phyloP scores from a whole-genome alignment of 2,329 filamentous ascomycete species.

The Colletotrichum godetiae region DNA sequence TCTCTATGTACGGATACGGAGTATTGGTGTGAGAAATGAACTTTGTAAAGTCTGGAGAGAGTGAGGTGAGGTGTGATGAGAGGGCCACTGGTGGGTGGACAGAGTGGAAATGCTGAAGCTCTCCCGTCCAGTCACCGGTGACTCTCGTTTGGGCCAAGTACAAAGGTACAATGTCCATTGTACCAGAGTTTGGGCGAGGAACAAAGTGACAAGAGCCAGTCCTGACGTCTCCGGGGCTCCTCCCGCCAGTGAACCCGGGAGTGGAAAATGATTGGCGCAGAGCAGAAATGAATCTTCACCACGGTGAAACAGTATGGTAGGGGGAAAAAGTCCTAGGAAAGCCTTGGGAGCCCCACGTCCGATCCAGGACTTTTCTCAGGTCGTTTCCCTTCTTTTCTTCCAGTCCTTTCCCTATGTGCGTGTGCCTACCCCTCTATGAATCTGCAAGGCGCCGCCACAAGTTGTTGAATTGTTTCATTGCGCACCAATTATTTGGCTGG shows the following conservation, averaged over 20 bases:
- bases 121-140: background rate
- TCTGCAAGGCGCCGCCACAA: constrained; percentile 18
- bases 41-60: background rate
- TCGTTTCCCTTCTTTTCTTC: background rate
- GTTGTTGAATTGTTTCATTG: constrained; percentile 4
- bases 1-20: too few relatives aligned
- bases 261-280: constrained; percentile 21
- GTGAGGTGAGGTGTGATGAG: background rate
- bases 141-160: background rate
- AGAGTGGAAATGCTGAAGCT: background rate
- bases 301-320: constrained; percentile 20
- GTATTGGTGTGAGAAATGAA: too few relatives aligned
- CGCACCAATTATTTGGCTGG: background rate
- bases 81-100: background rate
- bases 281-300: constrained; percentile 27
- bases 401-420: too few relatives aligned
- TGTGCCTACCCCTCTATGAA: background rate
- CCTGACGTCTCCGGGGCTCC: background rate
- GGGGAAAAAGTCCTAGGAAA: constrained; percentile 30
- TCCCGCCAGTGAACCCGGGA: background rate
- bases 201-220: background rate
- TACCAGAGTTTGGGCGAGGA: background rate
- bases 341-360: constrained; percentile 32
- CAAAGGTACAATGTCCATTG: background rate
- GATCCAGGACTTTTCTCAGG: constrained; percentile 17